A percentile compares a stretch with the other conserved stretches of the same genome.
Conservation (phyloP, 2,329 filamentous ascomycete genomes). For the Byssochlamys sp. region DNA sequence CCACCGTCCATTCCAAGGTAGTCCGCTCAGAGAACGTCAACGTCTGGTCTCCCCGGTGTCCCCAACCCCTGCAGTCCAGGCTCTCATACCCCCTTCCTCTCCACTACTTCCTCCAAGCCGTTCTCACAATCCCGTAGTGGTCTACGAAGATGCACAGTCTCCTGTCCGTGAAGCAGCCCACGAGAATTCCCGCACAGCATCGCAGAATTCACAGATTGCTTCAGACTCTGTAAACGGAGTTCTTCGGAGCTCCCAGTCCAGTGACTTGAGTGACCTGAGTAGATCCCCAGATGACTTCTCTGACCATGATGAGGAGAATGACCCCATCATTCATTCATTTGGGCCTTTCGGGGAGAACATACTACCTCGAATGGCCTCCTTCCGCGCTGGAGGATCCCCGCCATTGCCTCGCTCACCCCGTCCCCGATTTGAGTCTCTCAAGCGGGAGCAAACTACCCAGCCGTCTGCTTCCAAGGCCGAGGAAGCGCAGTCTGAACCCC, state of each 20-base stretch:
- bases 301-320: conserved; percentile 84
- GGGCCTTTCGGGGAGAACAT: conserved; percentile 81
- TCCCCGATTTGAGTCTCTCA: conserved; percentile 24
- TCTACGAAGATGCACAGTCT: conserved; percentile 63
- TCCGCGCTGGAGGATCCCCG: conserved; percentile 59
- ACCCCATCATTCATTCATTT: conserved; percentile 84
- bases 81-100: conserved; percentile 32
- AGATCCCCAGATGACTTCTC: conserved; percentile 53
- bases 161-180: conserved; percentile 36
- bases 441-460: conserved; percentile 23
- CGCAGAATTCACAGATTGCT: conserved; percentile 25
- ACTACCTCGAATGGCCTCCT: conserved; percentile 69
- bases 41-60: conserved; percentile 68
- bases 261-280: conserved; percentile 24
- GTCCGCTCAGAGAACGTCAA: conserved; percentile 48
- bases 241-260: conserved; percentile 24
- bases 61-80: conserved; percentile 50
- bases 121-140: conserved; percentile 40
- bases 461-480: conserved; percentile 12
- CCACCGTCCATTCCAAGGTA: conserved; percentile 25
- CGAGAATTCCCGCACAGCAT: conserved; percentile 11
- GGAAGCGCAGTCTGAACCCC: conserved; percentile 10
- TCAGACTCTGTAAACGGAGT: conserved; percentile 21
- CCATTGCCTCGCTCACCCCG: conserved; percentile 24
- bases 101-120: conserved; percentile 37